These are phyloP conservation scores for Thraustochytrium sp. DNA, from an alignment of 352 stramenopile genomes.

Conservation along the genomic window DNA sequence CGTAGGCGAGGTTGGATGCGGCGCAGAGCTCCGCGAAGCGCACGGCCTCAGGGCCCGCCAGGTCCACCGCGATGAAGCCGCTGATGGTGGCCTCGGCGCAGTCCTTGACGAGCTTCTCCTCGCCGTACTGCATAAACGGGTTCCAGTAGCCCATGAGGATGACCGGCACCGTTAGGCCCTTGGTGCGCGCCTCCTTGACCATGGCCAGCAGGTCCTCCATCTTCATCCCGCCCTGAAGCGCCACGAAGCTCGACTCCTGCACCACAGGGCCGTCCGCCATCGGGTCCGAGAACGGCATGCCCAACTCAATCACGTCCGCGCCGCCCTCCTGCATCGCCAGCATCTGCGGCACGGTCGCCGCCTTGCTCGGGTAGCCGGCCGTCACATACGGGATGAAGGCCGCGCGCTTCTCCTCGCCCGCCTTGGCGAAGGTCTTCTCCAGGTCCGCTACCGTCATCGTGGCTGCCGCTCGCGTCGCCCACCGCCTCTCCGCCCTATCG, in stretches of 20 bases:
- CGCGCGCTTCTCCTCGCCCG: constrained; percentile 60
- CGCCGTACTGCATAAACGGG: constrained; percentile 92
- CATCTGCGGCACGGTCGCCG: constrained; percentile 90
- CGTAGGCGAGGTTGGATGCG: constrained; percentile 83
- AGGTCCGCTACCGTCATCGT: constrained; percentile 34
- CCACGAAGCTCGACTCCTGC: constrained; percentile 88
- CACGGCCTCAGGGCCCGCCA: constrained; percentile 87
- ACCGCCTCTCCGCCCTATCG: no score
- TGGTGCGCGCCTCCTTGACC: constrained; percentile 74
- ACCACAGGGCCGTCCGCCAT: constrained; percentile 96
- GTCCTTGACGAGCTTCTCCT: constrained; percentile 77
- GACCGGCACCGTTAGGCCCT: constrained; percentile 86
- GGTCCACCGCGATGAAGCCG: constrained; percentile 97
- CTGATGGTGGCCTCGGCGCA: constrained; percentile 77
- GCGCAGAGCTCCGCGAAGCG: constrained; percentile 79
- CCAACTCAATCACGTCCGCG: constrained; percentile 87
- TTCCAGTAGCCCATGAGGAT: constrained; percentile 99
- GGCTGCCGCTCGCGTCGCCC: no score
- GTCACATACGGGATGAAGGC: constrained; percentile 95
- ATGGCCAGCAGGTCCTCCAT: constrained; percentile 85
- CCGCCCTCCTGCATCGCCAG: constrained; percentile 90
- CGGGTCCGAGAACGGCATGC: constrained; percentile 91
- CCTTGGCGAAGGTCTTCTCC: constrained; percentile 29
- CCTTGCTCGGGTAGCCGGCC: constrained; percentile 84
- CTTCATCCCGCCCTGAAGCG: constrained; percentile 85